Base-by-base conservation (phyloP, 1,139 yeast genomes). In the Candida tunisiensis region DNA sequence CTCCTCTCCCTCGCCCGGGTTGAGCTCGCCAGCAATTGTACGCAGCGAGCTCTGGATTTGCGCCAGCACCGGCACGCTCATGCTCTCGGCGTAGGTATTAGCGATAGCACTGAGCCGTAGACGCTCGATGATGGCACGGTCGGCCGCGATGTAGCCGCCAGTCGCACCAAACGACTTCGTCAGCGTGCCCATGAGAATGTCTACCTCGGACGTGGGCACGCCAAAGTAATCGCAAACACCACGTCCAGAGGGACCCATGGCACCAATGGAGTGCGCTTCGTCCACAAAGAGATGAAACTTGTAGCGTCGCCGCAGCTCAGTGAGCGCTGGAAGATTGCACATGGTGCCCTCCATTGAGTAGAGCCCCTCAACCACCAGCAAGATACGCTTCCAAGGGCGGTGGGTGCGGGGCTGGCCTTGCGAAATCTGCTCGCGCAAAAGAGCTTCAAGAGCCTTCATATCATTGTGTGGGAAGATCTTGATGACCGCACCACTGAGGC, bases 121-220 rank as follows among this genome's bases (percentile, higher is more conserved):
- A 41, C 74, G 66, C 41, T 82, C 85, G 31, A 85, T 75, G 25
- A 80, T 56, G 28, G 52, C 55, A 45, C 69, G 65, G 38, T 65
- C 64, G 28, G 77, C 92, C 14, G 94, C 91, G 38, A 88, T 61
- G 49, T 88, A 88, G 26, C 98, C 99, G 45, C 99, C 99, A 25
- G 96, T 83, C 16, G 98, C 96, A 46, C 99, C 98, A 53, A 88
- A 88, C 5, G 95, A 82, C 55, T 88, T 88, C 29, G 98, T 91
- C 33, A 91, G 67, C 6, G 99, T 88, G 27, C 99, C 99, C 99
- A 88, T 88, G 40, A 88, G 58, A 35, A 91, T 58, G 53, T 88
- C 99, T 29, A 88, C 63, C 28, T 69, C 67, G 13, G 58, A 51
- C 21, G 96, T 88, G 38, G 72, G 68, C 31, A 88, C 68, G 26